phyloP scores from a whole-genome alignment of 2,329 filamentous ascomycete species.

The Curvularia eragrostidis region DNA sequence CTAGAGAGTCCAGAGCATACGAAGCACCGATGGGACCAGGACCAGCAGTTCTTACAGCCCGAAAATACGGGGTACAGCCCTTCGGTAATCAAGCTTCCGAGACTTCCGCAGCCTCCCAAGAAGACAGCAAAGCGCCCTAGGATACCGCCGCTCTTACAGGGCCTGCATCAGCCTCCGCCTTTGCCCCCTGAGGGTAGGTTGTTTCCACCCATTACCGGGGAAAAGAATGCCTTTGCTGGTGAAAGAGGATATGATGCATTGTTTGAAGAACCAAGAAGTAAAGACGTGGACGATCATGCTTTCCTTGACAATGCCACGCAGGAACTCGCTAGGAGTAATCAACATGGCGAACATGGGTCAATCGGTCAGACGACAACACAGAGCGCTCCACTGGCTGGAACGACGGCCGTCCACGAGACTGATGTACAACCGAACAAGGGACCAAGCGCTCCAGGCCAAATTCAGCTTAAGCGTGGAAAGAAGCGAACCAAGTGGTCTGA shows the following conservation, averaged over 20 bases:
- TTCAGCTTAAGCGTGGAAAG: slow-evolving; percentile 52
- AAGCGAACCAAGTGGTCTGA: slow-evolving; percentile 68
- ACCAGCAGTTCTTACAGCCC: slow-evolving; percentile 25
- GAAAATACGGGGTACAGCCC: slow-evolving; percentile 25
- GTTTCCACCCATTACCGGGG: slow-evolving; percentile 66
- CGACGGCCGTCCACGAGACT: not conserved
- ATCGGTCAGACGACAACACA: not conserved
- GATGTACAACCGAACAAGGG: not conserved
- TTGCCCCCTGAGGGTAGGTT: slow-evolving; percentile 59
- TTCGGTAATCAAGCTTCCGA: slow-evolving; percentile 48
- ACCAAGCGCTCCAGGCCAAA: slow-evolving; percentile 8
- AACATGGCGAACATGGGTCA: slow-evolving; percentile 1
- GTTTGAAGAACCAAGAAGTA: slow-evolving; percentile 16
- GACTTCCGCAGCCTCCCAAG: slow-evolving; percentile 45
- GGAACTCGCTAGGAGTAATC: slow-evolving; percentile 6
- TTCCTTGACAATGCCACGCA: slow-evolving; percentile 1
- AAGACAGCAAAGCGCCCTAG: slow-evolving; percentile 45
- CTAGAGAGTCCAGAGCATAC: slow-evolving; percentile 27
- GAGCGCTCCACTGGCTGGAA: not conserved
- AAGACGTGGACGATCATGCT: slow-evolving; percentile 20
- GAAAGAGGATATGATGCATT: slow-evolving; percentile 20
- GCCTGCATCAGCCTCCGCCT: slow-evolving; percentile 68
- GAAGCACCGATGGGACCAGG: slow-evolving; percentile 31
- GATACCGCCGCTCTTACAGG: slow-evolving; percentile 62
- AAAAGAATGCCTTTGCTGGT: slow-evolving; percentile 38